Base-by-base conservation (phyloP, 2,329 filamentous ascomycete genomes). In the Chalaropsis ovoidea region DNA sequence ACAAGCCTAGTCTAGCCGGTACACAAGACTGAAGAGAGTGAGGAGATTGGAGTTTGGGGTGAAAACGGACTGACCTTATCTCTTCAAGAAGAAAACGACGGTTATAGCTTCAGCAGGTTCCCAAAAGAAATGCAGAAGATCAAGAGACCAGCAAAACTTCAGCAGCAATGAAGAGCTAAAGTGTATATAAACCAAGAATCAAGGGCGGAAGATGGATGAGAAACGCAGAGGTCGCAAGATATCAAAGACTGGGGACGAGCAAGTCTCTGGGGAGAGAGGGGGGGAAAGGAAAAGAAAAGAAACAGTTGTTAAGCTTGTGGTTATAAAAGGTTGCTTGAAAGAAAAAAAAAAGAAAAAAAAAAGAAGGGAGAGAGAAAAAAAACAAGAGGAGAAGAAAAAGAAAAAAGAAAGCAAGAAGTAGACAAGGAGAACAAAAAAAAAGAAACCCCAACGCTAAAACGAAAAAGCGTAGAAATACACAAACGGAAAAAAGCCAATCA, bases 141-240 rank as follows among this genome's bases (percentile, higher is more conserved):
- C 42, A 60, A 47, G 22, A 65, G 15, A 60, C 7, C 49, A 41
- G 19, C 11, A 11, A 11, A 62, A 27, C 60, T 66, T 52, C 35
- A 66, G 61, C 65, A 60, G 39, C 65, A 66, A 49, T 61, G 11
- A 66, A 63, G 65, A 60, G 65, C 65, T 60, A 65, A 61, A 65
- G 52, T 35, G 63, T 31, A 17, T 54, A 49, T 4, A 65, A 60
- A 61, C 22, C 43, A 43, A 56, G 47, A 41, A 22, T 35, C 54
- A 19, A 35, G 54, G 41, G 39, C 47, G 62, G 56, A 61, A 62
- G 58, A 68, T 35, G 42, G 58, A 68, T 35, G 42, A 61, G 47
- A 31, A 19, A n/a, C 60, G 62, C 45, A 35, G 39, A 58, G 41
- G 47, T 31, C 49, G 62, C 27, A 27, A 61, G 52, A 67, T 65